A percentile compares a stretch with the other conserved stretches of the same genome.
These are phyloP conservation scores for Arthrobotrys megalospora DNA, from an alignment of 2,329 filamentous ascomycete genomes.

Conservation along the genomic window DNA sequence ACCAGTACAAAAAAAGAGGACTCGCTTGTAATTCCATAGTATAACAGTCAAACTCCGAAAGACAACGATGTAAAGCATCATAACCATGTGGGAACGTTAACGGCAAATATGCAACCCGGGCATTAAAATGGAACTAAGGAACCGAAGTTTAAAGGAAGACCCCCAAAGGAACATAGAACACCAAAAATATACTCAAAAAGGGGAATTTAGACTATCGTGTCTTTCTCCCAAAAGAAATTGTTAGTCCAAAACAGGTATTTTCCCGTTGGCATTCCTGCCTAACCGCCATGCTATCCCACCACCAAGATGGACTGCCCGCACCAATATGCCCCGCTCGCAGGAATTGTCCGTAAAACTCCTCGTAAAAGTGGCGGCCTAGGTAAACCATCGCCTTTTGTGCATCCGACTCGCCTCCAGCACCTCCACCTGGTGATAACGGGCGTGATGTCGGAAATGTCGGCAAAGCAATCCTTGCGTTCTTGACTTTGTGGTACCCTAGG, in stretches of 20 bases:
- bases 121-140: conserved; percentile 53
- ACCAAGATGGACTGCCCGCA: conserved; percentile 58
- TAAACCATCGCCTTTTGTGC: conserved; percentile 61
- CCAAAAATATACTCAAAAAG: conserved; percentile 37
- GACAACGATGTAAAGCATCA: conserved; percentile 39
- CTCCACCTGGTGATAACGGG: conserved; percentile 29
- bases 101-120: conserved; percentile 47
- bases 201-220: conserved; percentile 43
- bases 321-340: conserved; percentile 58
- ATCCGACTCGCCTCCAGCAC: conserved; percentile 54
- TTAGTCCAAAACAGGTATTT: conserved; percentile 61
- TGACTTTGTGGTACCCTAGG: conserved; percentile 59
- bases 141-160: conserved; percentile 43
- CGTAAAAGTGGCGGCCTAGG: conserved; percentile 61
- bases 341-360: conserved; percentile 61
- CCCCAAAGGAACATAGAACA: conserved; percentile 47
- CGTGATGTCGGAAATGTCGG: conserved; percentile 49
- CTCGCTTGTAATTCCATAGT: conserved; percentile 51
- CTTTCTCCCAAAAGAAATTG: conserved; percentile 62
- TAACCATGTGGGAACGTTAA: conserved; percentile 48
- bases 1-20: conserved; percentile 32
- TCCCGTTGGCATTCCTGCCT: conserved; percentile 61
- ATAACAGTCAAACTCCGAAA: conserved; percentile 47
- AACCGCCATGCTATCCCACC: conserved; percentile 62
- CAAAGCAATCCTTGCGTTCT: conserved; percentile 61